Conservation (phyloP, 441 rosid species). For the Gossypium schwendimanii region DNA sequence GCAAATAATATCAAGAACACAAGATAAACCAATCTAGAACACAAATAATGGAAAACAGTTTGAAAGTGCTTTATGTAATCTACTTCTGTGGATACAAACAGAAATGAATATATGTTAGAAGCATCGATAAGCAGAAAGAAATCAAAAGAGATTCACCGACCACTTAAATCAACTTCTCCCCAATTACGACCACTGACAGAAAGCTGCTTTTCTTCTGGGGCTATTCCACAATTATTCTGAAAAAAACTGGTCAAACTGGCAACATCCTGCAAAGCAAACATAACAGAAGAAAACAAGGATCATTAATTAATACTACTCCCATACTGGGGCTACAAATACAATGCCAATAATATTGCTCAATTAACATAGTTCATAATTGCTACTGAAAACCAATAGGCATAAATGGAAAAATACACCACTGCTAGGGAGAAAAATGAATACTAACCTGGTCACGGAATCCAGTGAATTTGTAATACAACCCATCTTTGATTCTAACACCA, state of each 20-base stretch:
- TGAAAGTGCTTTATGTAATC: background rate
- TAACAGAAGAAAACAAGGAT: background rate
- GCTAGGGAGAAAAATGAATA: background rate
- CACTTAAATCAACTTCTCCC: slow-evolving; percentile 92
- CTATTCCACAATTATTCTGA: slow-evolving; percentile 60
- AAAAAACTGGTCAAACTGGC: slow-evolving; percentile 61
- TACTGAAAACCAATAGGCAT: background rate
- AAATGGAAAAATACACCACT: background rate
- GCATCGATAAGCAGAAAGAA: background rate
- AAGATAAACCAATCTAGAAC: background rate
- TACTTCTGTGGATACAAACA: background rate
- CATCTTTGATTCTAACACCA: slow-evolving; percentile 66
- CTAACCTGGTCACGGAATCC: slow-evolving; percentile 87
- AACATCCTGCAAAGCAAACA: slow-evolving; percentile 52
- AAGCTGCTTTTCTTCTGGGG: slow-evolving; percentile 84
- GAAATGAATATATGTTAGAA: background rate
- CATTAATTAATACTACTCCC: background rate
- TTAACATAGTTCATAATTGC: background rate
- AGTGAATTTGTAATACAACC: slow-evolving; percentile 69
- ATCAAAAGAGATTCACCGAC: slow-evolving; percentile 26
- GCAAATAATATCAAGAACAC: background rate
- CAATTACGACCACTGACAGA: slow-evolving; percentile 89
- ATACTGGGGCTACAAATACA: background rate
- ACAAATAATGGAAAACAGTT: background rate
- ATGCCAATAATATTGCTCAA: background rate